Conservation (phyloP, 164 flowering plant genomes). For the Nymphaea thermarum region DNA sequence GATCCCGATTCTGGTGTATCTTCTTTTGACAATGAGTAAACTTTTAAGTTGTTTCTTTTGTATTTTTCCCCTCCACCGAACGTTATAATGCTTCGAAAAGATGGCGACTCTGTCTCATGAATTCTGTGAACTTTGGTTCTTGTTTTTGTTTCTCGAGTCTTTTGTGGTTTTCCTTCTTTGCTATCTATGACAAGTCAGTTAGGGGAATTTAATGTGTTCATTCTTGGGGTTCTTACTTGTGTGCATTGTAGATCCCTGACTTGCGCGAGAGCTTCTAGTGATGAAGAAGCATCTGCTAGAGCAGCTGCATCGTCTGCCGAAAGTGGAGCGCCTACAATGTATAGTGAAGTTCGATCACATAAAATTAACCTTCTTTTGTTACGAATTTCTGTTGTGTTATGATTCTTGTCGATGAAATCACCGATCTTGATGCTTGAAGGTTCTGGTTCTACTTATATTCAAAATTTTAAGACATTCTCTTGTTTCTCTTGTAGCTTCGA, state of each 20-base stretch:
- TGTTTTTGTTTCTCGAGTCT: neutral
- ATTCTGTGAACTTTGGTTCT: neutral
- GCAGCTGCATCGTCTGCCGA: constrained; percentile 45
- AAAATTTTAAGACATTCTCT: neutral
- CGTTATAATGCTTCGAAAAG: too few species aligned
- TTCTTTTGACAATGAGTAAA: too few species aligned
- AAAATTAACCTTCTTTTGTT: too few species aligned
- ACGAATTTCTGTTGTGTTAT: neutral
- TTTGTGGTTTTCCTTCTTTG: too few species aligned
- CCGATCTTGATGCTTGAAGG: neutral
- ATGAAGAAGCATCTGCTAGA: constrained; percentile 71
- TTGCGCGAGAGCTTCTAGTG: constrained; percentile 30
- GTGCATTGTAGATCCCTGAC: constrained; percentile 29
- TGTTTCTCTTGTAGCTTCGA: constrained; percentile 51
- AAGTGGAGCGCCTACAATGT: constrained; percentile 82
- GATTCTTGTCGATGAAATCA: constrained; percentile 1
- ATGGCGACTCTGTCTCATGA: too few species aligned
- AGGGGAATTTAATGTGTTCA: too few species aligned
- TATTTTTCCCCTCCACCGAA: neutral
- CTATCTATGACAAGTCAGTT: too few species aligned
- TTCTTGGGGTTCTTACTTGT: neutral
- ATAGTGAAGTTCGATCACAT: constrained; percentile 2
- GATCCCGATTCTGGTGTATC: too few species aligned
- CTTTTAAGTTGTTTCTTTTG: too few species aligned
- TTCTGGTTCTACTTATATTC: neutral